A percentile compares a stretch with the other conserved stretches of the same genome.
Conservation (phyloP, 2,329 filamentous ascomycete genomes). For the Aspergillus sp. region DNA sequence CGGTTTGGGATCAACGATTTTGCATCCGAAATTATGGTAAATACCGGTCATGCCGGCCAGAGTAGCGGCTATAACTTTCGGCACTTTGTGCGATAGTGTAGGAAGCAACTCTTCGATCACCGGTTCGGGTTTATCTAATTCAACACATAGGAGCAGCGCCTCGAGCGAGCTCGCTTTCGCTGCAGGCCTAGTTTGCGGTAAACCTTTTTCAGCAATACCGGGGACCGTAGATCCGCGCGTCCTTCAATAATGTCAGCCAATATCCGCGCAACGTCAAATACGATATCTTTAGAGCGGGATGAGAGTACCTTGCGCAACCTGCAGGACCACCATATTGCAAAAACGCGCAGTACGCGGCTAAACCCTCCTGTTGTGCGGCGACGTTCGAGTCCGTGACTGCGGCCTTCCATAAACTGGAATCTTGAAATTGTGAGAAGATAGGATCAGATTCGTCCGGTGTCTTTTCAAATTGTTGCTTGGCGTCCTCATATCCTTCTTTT, state of each 20-base stretch:
- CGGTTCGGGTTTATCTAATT: conserved; percentile 80
- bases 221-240: conserved; percentile 73
- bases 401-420: conserved; percentile 84
- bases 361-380: conserved; percentile 90
- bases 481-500: conserved; percentile 92
- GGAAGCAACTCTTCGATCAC: conserved; percentile 89
- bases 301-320: conserved; percentile 65
- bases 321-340: conserved; percentile 85
- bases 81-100: conserved; percentile 80
- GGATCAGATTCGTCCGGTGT: conserved; percentile 84
- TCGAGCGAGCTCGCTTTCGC: conserved; percentile 87
- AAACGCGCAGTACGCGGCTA: conserved; percentile 85
- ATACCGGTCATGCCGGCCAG: conserved; percentile 77
- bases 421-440: conserved; percentile 83
- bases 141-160: conserved; percentile 82
- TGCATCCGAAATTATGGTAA: conserved; percentile 92
- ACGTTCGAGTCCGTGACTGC: conserved; percentile 95
- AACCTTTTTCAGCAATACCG: conserved; percentile 85
- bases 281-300: not conserved
- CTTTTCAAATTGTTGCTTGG: conserved; percentile 78
- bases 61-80: conserved; percentile 79
- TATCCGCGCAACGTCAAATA: not conserved
- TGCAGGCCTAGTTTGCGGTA: conserved; percentile 81
- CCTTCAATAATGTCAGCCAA: conserved; percentile 39
- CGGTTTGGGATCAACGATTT: conserved; percentile 88